Evolutionary conservation across 2,329 filamentous ascomycete species (phyloP), one percentile per base, ranked within the genome.

Genomic region (Aspergillus novofumigatus): DNA sequence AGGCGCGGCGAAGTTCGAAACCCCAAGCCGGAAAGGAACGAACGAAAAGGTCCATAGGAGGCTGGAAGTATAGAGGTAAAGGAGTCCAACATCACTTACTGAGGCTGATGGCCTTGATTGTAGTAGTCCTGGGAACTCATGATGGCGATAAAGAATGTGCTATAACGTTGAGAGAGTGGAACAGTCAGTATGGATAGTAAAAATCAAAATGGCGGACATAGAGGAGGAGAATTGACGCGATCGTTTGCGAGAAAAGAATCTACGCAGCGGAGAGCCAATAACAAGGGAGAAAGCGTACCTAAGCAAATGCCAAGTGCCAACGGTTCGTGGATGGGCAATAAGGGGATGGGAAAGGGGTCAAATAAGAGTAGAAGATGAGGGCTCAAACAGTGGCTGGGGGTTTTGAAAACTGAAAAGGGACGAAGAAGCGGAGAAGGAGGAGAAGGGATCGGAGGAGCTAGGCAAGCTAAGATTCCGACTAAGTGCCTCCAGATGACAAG

Each of bases 41-140:
- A 38, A 53, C 28, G 26, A 23, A 54, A 42, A 29, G 41, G 20
- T n/a, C 32, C 1, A 35, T 17, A 6, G 28, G 17, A 38, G 48
- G 21, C 35, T 28, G 35, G 11, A 41, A 20, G 41, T 11, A 45
- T 42, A 41, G 41, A 57, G n/a, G 20, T 25, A 28, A n/a, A 53
- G n/a, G 14, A 32, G 48, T 20, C 44, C 14, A 25, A 7, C 2
- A 23, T 25, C 58, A 68, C 72, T 63, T 72, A 77, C 65, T 73
- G 76, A 54, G 69, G 75, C 52, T 73, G 74, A 55, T 72, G 74
- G 53, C 68, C 70, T 7, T 59, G 58, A 29, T 61, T 58, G 60
- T 68, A 67, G 55, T 68, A 60, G 51, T 62, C 58, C 17, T 58
- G 52, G 41, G 60, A 52, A 53, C 63, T 65, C 58, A 66, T 67